Conservation (phyloP, 129 eudicot species). For the Daucus carota region DH1_v3.0 NC_030387.2:13436501-13437000, state of each 20-base stretch:
- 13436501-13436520: not conserved
- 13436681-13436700: not conserved
- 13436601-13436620: conserved; percentile 35
- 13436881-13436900: not conserved
- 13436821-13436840: not conserved
- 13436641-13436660: not conserved
- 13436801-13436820: not conserved
- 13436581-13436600: conserved; percentile 41
- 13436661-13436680: not conserved
- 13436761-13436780: no score
- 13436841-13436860: not conserved
- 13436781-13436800: not conserved
- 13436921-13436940: not conserved
- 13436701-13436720: not conserved
- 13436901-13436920: not conserved
- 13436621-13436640: not conserved
- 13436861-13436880: not conserved
- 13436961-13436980: no score
- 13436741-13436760: no score
- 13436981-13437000: no score
- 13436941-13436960: no score
- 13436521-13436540: conserved; percentile 25
- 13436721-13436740: not conserved
- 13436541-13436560: conserved; percentile 40
- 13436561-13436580: conserved; percentile 28